Conservation (phyloP, 2,329 filamentous ascomycete genomes). For the Botryotinia globosa region DNA sequence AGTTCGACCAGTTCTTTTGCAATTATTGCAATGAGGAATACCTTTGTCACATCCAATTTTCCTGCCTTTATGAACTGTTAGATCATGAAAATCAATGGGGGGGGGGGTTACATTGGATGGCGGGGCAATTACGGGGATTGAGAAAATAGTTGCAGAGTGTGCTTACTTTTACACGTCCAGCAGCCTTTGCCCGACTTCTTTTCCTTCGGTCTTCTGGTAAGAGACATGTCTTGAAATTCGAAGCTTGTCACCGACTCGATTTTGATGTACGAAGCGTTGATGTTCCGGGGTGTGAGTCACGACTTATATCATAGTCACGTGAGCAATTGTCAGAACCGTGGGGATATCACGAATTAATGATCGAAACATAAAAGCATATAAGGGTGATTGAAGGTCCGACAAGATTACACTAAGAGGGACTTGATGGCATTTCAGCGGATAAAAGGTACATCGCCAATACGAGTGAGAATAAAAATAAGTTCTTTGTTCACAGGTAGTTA, state of each 20-base stretch:
- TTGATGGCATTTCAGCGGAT: background rate
- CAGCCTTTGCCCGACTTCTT: slow-evolving; percentile 37
- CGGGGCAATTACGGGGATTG: slow-evolving; percentile 12
- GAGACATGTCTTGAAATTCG: background rate
- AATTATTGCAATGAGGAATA: slow-evolving; percentile 46
- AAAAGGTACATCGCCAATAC: background rate
- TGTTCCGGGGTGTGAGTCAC: background rate
- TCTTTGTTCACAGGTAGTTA: background rate
- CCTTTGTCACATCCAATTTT: slow-evolving; percentile 49
- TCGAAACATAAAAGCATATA: fast-evolving
- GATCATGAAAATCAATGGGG: background rate
- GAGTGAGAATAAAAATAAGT: background rate
- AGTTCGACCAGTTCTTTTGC: slow-evolving; percentile 42
- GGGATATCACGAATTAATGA: background rate
- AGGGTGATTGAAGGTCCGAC: background rate
- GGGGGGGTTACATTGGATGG: background rate
- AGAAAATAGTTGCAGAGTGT: slow-evolving; percentile 16
- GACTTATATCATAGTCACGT: background rate
- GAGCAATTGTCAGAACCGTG: background rate
- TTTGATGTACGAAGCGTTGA: background rate
- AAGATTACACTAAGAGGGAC: background rate
- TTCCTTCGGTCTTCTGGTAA: slow-evolving; percentile 1
- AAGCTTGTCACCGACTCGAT: background rate
- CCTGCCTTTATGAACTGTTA: slow-evolving; percentile 40
- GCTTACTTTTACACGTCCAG: slow-evolving; percentile 46